Conservation (phyloP, 139 green algal species). For the Gonium pectorale region DNA sequence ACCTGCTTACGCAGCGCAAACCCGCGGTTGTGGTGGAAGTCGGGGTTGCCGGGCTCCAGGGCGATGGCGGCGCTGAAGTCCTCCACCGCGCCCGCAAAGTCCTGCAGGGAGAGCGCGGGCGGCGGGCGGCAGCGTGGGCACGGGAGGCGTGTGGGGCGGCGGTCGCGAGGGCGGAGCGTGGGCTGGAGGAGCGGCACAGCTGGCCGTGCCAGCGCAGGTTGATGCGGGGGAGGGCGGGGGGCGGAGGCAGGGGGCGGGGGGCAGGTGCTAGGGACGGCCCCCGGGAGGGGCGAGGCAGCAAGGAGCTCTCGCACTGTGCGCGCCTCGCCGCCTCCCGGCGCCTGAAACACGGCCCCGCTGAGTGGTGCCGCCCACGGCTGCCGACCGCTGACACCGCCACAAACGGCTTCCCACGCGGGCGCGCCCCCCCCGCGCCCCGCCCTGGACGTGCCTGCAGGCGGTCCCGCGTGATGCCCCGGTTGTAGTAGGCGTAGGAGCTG, state of each 20-base stretch:
- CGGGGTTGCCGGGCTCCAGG: constrained; percentile 78
- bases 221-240: too few species aligned
- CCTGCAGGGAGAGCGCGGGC: neutral
- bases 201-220: too few species aligned
- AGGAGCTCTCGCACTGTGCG: too few species aligned
- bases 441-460: constrained; percentile 43
- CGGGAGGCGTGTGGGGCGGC: neutral
- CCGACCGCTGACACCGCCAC: too few species aligned
- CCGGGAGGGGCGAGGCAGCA: too few species aligned
- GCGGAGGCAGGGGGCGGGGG: too few species aligned
- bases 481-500: constrained; percentile 87
- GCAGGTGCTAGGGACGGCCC: too few species aligned
- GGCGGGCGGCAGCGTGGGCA: neutral
- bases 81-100: constrained; percentile 74
- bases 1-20: constrained; percentile 90
- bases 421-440: neutral
- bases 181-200: too few species aligned
- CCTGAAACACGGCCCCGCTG: too few species aligned
- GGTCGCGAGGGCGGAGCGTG: neutral
- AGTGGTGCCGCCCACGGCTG: too few species aligned
- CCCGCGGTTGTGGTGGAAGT: constrained; percentile 93
- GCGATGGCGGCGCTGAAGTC: constrained; percentile 82
- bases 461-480: constrained; percentile 85
- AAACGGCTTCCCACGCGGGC: neutral
- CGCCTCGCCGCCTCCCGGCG: too few species aligned